Evolutionary conservation across 1,284 basidiomycete genomes (phyloP).

Genomic region (Apiotrichum gamsii): DNA sequence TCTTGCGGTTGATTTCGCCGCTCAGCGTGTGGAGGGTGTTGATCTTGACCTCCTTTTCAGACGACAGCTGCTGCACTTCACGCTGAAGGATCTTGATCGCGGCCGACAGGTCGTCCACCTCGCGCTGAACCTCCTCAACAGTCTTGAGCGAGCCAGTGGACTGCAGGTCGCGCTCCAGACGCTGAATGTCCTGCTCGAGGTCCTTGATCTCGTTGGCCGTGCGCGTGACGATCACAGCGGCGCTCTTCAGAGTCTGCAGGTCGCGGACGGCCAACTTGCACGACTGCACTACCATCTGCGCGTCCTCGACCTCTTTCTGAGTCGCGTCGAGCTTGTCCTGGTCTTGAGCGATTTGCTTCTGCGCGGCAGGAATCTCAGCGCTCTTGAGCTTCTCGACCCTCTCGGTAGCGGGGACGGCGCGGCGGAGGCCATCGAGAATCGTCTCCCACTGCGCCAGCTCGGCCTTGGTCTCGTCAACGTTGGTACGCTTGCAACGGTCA

Average conservation of each 20-base stretch:
- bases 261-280: slow-evolving; percentile 53
- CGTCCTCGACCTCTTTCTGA: slow-evolving; percentile 54
- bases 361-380: slow-evolving; percentile 61
- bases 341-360: slow-evolving; percentile 58
- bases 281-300: slow-evolving; percentile 32
- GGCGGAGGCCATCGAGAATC: slow-evolving; percentile 58
- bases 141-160: slow-evolving; percentile 71
- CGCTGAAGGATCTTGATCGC: slow-evolving; percentile 64
- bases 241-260: slow-evolving; percentile 59
- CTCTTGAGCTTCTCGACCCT: slow-evolving; percentile 51
- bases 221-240: slow-evolving; percentile 59
- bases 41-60: slow-evolving; percentile 63
- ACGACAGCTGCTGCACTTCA: slow-evolving; percentile 57
- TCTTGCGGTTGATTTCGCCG: slow-evolving; percentile 54
- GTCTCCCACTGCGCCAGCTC: slow-evolving; percentile 60
- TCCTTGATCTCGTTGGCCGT: slow-evolving; percentile 61
- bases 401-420: slow-evolving; percentile 52
- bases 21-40: slow-evolving; percentile 52
- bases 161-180: slow-evolving; percentile 63
- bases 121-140: slow-evolving; percentile 71
- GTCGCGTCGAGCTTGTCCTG: slow-evolving; percentile 55
- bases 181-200: slow-evolving; percentile 59
- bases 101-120: slow-evolving; percentile 59
- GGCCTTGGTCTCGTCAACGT: slow-evolving; percentile 44
- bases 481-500: slow-evolving; percentile 20